Conservation (phyloP, 176 grass and related monocot genomes). For the Eremochloa ophiuroides region DNA sequence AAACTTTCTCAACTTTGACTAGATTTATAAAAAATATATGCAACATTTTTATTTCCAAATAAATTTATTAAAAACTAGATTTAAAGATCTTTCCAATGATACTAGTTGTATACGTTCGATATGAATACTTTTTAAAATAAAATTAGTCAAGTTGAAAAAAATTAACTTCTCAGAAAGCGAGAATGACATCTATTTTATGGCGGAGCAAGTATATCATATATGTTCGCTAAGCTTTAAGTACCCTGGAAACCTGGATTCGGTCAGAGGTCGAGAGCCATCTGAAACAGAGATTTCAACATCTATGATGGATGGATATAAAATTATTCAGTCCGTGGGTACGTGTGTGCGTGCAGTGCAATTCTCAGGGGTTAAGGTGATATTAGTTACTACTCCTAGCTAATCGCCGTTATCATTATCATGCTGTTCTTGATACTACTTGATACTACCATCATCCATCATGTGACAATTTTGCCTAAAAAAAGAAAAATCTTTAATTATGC, state of each 20-base stretch:
- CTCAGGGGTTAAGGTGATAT: background rate
- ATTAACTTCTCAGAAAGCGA: too few relatives aligned
- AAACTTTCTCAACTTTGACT: too few relatives aligned
- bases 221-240: background rate
- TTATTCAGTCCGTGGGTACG: background rate
- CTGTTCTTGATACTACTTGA: background rate
- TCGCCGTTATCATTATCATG: background rate
- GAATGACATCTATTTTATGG: too few relatives aligned
- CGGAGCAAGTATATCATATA: too few relatives aligned
- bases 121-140: too few relatives aligned
- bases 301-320: too few relatives aligned
- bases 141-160: too few relatives aligned
- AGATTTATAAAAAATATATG: too few relatives aligned
- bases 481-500: slow-evolving; percentile 5
- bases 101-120: too few relatives aligned
- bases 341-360: background rate
- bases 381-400: background rate
- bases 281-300: background rate
- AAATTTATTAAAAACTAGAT: too few relatives aligned
- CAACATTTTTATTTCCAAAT: too few relatives aligned
- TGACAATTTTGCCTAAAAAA: background rate
- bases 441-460: background rate
- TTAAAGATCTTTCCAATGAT: too few relatives aligned
- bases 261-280: background rate
- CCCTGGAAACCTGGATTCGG: background rate